These are phyloP conservation scores for Solanum etuberosum DNA, from an alignment of 257 asterid genomes.

Conservation along the genomic window DNA sequence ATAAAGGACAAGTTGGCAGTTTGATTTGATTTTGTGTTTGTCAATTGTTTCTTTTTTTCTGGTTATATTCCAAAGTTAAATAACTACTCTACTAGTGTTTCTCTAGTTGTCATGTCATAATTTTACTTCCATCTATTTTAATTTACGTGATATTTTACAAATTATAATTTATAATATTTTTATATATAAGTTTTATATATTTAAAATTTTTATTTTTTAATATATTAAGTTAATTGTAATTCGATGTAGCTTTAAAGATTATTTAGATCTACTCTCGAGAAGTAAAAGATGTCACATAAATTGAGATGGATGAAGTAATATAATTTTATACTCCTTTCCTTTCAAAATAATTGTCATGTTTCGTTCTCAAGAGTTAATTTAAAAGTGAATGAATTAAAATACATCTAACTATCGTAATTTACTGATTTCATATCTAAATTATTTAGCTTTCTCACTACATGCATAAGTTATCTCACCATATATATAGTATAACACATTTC, in stretches of 20 bases:
- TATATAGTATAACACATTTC: neutral
- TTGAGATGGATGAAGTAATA: neutral
- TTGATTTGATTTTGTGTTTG: neutral
- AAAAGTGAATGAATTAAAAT: too few relatives aligned
- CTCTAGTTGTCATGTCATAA: neutral
- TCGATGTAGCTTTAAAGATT: neutral
- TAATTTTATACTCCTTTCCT: accelerated
- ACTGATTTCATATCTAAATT: neutral
- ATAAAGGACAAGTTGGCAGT: conserved; percentile 2
- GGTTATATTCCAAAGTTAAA: neutral
- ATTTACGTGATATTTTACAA: neutral
- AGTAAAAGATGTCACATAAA: neutral
- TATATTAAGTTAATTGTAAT: neutral
- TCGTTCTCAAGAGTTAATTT: neutral
- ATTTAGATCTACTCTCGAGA: neutral
- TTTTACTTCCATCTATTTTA: neutral
- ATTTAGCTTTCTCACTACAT: neutral
- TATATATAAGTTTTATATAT: neutral
- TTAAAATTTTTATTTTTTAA: neutral
- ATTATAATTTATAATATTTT: neutral
- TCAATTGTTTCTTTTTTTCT: neutral
- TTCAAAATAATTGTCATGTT: neutral
- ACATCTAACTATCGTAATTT: too few relatives aligned
- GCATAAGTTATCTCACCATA: neutral
- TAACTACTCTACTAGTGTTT: neutral